Conservation (phyloP, 2,329 filamentous ascomycete genomes). For the Coniochaeta pulveracea region DNA sequence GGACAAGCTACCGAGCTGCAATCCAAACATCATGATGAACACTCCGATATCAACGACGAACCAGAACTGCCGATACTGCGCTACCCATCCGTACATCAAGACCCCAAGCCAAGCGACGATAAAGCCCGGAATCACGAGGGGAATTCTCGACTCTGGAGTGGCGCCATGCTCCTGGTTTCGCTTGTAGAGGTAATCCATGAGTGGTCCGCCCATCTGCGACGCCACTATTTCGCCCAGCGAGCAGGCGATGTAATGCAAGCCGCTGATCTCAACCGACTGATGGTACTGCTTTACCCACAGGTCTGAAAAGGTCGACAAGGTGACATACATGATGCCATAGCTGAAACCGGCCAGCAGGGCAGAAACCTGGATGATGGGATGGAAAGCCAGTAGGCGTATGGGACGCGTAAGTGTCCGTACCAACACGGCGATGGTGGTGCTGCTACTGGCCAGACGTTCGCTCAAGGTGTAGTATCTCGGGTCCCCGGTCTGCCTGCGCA, state of each 20-base stretch:
- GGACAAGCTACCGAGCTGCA: constrained; percentile 19
- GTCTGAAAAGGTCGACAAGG: constrained; percentile 48
- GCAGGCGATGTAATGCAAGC: constrained; percentile 52
- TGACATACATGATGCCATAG: constrained; percentile 53
- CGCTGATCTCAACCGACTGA: constrained; percentile 44
- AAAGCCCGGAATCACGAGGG: constrained; percentile 34
- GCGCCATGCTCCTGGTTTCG: background rate
- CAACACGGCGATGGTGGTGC: constrained; percentile 15
- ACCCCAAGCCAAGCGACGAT: constrained; percentile 27
- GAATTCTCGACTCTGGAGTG: background rate
- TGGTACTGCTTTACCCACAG: constrained; percentile 46
- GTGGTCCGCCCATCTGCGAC: constrained; percentile 30
- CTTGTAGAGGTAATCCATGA: constrained; percentile 29
- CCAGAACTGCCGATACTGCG: constrained; percentile 24
- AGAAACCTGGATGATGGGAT: constrained; percentile 48
- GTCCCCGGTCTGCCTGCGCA: constrained; percentile 20
- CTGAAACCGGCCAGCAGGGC: constrained; percentile 44
- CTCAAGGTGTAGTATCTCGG: constrained; percentile 20
- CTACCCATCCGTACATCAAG: constrained; percentile 32
- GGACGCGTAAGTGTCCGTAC: constrained; percentile 36
- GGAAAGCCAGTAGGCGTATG: constrained; percentile 41
- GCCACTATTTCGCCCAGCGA: constrained; percentile 51
- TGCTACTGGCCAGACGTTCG: constrained; percentile 21
- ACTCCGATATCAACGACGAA: constrained; percentile 23
- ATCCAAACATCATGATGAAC: constrained; percentile 19